Evolutionary conservation across 495 filamentous ascomycete species (phyloP), one percentile per base, ranked within the genome.

Genomic region (Extremus antarcticus): DNA sequence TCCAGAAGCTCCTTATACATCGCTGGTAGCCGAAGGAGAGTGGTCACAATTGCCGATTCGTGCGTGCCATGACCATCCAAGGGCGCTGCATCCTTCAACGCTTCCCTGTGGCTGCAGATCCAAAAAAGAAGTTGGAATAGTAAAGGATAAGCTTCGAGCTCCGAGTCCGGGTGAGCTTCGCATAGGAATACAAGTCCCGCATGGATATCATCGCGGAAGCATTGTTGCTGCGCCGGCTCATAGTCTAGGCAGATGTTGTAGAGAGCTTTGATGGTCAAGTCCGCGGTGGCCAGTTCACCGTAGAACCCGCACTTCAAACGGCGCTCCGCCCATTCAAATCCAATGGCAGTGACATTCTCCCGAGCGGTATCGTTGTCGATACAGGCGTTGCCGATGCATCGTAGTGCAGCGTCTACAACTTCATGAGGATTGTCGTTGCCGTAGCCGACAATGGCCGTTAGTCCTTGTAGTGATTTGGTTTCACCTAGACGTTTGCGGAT

Each of bases 331-430:
- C 58, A 61, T 16, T 19, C 13, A 25, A 61, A 56, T 39, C 49
- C 49, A 2, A 43, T 4, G 10, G 24, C 16, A 2, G 54, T 22
- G 43, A 61, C 24, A 1, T 11, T 1, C 9, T 24, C 20, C 40
- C 58, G 25, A 8, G 41, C 58, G 29, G 35, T 25, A 17, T 53
- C 41, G 47, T 62, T 58, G 48, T 62, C 59, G 51, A 58, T 62
- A 50, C 50, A 57, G 2, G 59, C 54, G 25, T 62, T 62, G 25
- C 59, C 59, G 20, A 62, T 57, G 25, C 59, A 62, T 15, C 59
- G 50, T 0, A 62, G 55, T 2, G 55, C 54, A 19, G 20, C 11
- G 21, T 22, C 16, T 2, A 47, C 51, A 13, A 4, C 29, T 35
- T 35, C 29, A 13, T 4, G 29, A 13, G 13, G 13, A 7, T 22